Evolutionary conservation across 2,329 filamentous ascomycete species (phyloP).

Genomic region (Colletotrichum sp.): DNA sequence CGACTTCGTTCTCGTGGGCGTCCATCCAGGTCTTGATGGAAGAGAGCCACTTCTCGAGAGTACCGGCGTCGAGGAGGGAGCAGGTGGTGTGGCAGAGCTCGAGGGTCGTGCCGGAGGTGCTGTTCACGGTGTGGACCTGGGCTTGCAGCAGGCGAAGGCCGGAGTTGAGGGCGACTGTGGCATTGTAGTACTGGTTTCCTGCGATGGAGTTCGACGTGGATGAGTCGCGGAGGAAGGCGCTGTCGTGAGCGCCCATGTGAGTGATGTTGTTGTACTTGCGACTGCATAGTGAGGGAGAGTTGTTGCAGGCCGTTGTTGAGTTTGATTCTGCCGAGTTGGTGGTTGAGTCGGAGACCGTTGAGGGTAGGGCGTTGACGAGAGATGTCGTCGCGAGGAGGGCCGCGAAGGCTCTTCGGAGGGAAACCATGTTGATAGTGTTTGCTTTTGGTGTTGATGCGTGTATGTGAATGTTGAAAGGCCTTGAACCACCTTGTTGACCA

Average conservation of each 20-base stretch:
- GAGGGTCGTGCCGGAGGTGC: slow-evolving; percentile 45
- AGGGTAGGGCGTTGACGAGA: slow-evolving; percentile 4
- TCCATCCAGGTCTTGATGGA: slow-evolving; percentile 74
- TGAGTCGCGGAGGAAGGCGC: slow-evolving; percentile 71
- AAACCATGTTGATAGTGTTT: slow-evolving; percentile 27
- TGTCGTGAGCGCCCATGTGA: slow-evolving; percentile 79
- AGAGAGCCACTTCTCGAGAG: slow-evolving; percentile 66
- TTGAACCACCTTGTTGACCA: background rate
- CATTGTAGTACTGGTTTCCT: slow-evolving; percentile 78
- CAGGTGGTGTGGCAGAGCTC: slow-evolving; percentile 76
- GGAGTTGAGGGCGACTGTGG: slow-evolving; percentile 71
- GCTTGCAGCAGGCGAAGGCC: slow-evolving; percentile 75
- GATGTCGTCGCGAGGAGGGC: slow-evolving; percentile 27
- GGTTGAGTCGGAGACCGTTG: slow-evolving; percentile 18
- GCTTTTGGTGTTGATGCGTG: background rate
- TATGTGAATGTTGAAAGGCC: background rate
- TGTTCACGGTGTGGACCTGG: slow-evolving; percentile 70
- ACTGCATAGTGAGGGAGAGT: slow-evolving; percentile 76
- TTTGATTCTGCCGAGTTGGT: slow-evolving; percentile 27
- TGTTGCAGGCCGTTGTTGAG: slow-evolving; percentile 72
- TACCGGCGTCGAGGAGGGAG: slow-evolving; percentile 71
- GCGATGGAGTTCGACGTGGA: slow-evolving; percentile 66
- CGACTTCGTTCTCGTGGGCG: slow-evolving; percentile 73
- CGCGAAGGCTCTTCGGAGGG: slow-evolving; percentile 28
- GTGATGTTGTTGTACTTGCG: slow-evolving; percentile 78